Base-by-base conservation (phyloP, 2,329 filamentous ascomycete genomes). In the Cadophora sp. region DNA sequence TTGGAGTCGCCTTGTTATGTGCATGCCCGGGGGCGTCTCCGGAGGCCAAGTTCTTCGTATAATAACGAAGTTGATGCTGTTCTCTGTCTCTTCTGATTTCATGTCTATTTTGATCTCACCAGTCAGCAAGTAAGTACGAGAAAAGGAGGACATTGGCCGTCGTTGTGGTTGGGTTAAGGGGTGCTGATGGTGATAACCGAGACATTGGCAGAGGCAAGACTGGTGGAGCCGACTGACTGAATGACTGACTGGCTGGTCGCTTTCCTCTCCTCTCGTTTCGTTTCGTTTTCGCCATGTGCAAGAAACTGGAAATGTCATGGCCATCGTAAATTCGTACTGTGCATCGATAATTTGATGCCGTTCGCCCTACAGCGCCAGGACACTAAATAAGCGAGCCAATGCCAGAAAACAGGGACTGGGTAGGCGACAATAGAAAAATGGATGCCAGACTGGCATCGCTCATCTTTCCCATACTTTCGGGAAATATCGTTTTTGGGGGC, bases 311-410 rank as follows among this genome's bases (percentile, higher is more conserved):
- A 14, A n/a, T 24, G 53, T 31, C 53, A n/a, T 56, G 27, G 37
- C 40, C 63, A 37, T 64, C 65, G 55, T 59, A 12, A 31, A 51
- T 37, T 55, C 40, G 31, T 59, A 63, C 48, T 50, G 48, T 37
- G 26, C 50, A 67, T 67, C 60, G 60, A 50, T 29, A 31, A 29
- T 31, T n/a, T 27, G n/a, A 46, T 56, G 34, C 31, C 26, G 43
- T 46, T 64, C 11, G n/a, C 31, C n/a, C 50, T 46, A 29, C 24
- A 37, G 12, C 5, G 51, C 51, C 27, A 55, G 26, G 26, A 22
- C 43, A 22, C 26, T 55, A n/a, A 31, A 29, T 9, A 55, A 55
- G 26, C 51, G 51, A 55, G 26, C 51, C 51, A 55, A 29, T 55
- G 12, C 26, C 31, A 31, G 16, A 9, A 19, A 7, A 31, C 26